Conservation (phyloP, 1,284 basidiomycete species). For the Boletus calvinii region DNA sequence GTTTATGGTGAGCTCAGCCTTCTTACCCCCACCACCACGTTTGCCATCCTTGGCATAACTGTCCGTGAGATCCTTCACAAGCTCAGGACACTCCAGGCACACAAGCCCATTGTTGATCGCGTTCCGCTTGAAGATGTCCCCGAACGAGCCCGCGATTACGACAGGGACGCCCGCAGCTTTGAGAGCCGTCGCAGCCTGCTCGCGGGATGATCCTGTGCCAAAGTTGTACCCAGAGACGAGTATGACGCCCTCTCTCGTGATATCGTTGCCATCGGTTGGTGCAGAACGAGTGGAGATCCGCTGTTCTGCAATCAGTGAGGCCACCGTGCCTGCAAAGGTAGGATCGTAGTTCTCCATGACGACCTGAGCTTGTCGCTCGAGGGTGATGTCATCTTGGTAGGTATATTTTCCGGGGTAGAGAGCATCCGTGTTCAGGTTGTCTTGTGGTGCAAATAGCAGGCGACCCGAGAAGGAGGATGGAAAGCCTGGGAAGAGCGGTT, state of each 20-base stretch:
- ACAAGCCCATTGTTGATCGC: conserved; percentile 99
- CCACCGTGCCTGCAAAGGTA: conserved; percentile 75
- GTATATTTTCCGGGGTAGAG: conserved; percentile 99
- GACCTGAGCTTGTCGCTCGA: conserved; percentile 91
- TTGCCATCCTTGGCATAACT: conserved; percentile 71
- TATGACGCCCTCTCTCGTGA: conserved; percentile 61
- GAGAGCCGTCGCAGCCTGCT: conserved; percentile 97
- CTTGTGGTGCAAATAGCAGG: conserved; percentile 91
- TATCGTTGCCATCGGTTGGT: conserved; percentile 14
- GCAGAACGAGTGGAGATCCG: conserved; percentile 14
- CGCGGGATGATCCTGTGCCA: conserved; percentile 97
- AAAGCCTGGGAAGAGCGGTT: conserved; percentile 77
- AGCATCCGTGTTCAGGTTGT: conserved; percentile 97
- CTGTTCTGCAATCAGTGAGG: conserved; percentile 47
- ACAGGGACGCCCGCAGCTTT: conserved; percentile 92
- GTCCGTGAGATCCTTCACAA: conserved; percentile 83
- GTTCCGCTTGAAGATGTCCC: conserved; percentile 99
- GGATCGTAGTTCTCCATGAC: conserved; percentile 99
- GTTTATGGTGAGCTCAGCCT: conserved; percentile 81
- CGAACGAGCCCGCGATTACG: conserved; percentile 95
- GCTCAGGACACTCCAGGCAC: conserved; percentile 88
- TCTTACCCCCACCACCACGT: conserved; percentile 72
- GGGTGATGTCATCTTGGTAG: conserved; percentile 98
- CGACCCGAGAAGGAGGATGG: conserved; percentile 82
- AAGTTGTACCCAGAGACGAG: conserved; percentile 97